These are phyloP conservation scores for Lolium perenne DNA, from an alignment of 176 grass and related monocot species.

Conservation along the genomic window DNA sequence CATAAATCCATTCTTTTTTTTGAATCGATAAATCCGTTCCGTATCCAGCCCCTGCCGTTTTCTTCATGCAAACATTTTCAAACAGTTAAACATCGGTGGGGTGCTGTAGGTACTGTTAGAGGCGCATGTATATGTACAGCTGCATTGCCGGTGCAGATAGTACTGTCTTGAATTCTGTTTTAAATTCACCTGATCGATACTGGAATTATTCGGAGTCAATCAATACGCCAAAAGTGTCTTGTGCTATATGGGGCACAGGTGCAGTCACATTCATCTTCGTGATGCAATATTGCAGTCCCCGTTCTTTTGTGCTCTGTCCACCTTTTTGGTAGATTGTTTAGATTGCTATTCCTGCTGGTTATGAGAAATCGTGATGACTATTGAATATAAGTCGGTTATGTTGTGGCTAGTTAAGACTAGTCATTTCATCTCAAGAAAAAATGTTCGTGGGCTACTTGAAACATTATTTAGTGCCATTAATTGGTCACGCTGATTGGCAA, in stretches of 20 bases:
- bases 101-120: not conserved
- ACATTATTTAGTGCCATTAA: not conserved
- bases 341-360: conserved; percentile 23
- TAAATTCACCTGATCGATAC: conserved; percentile 11
- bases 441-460: too few relatives aligned
- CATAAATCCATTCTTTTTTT: not conserved
- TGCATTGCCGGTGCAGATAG: not conserved
- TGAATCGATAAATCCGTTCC: too few relatives aligned
- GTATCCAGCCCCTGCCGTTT: not conserved
- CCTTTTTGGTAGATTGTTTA: conserved; percentile 17
- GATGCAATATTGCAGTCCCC: conserved; percentile 23
- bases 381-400: not conserved
- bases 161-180: conserved; percentile 7
- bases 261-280: not conserved
- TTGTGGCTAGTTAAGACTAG: not conserved
- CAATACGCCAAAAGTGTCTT: conserved; percentile 11
- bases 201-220: not conserved
- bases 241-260: conserved; percentile 1
- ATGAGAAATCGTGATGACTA: conserved; percentile 11
- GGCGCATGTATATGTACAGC: too few relatives aligned
- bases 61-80: not conserved
- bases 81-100: not conserved
- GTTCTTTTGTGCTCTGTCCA: conserved; percentile 5
- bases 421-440: not conserved
- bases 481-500: conserved; percentile 9